Evolutionary conservation across 176 grass and related monocot species (phyloP).

Genomic region (Juncus inflexus): DNA sequence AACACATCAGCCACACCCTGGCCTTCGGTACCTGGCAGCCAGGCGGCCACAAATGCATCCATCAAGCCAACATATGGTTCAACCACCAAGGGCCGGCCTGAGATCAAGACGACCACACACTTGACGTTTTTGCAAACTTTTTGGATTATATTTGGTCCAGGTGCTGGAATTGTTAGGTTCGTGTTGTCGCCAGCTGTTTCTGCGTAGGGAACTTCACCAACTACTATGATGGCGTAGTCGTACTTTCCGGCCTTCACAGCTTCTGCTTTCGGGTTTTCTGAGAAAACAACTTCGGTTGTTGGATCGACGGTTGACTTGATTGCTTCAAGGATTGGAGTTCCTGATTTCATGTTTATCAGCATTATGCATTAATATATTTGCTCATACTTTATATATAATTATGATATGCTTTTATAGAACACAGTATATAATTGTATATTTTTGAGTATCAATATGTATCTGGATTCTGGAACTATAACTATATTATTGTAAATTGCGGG

Average conservation of each 20-base stretch:
- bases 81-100: constrained; percentile 69
- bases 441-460: not conserved
- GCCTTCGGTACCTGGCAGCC: constrained; percentile 77
- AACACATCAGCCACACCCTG: constrained; percentile 82
- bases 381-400: not conserved
- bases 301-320: constrained; percentile 47
- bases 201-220: constrained; percentile 54
- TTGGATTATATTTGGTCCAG: constrained; percentile 54
- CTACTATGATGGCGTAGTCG: constrained; percentile 51
- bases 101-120: constrained; percentile 68
- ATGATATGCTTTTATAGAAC: not conserved
- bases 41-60: constrained; percentile 77
- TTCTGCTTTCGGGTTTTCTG: constrained; percentile 23
- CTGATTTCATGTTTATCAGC: constrained; percentile 17
- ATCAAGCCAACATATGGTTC: constrained; percentile 64
- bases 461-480: too few species aligned
- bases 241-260: constrained; percentile 31
- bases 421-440: not conserved
- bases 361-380: not conserved
- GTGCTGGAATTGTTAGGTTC: constrained; percentile 49
- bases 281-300: constrained; percentile 38
- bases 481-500: too few species aligned
- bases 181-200: constrained; percentile 56
- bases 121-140: constrained; percentile 52
- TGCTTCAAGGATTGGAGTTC: constrained; percentile 58